These are phyloP conservation scores for Cylindrotheca fusiformis DNA, from an alignment of 108 stramenopile species.

Conservation along the genomic window DNA sequence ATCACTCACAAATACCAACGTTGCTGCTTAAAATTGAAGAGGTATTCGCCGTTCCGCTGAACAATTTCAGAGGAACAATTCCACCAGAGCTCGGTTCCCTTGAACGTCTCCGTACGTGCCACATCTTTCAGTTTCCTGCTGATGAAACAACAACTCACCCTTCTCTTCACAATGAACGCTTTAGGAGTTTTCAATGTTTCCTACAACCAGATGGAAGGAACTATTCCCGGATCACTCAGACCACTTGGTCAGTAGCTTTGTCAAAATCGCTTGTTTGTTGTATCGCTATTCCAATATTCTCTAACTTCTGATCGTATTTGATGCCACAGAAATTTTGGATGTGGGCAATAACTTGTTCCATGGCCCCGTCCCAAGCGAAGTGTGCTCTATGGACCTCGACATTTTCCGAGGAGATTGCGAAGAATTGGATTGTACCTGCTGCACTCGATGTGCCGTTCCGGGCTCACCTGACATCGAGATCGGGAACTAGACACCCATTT, in stretches of 20 bases:
- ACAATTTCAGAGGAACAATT: not conserved
- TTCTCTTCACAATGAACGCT: not conserved
- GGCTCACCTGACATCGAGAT: not conserved
- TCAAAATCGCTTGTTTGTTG: no score
- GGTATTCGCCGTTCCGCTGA: not conserved
- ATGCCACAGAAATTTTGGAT: not conserved
- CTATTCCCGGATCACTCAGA: not conserved
- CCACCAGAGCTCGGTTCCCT: constrained; percentile 10
- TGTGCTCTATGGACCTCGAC: not conserved
- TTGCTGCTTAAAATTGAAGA: no score
- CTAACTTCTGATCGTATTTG: no score
- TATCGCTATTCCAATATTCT: not conserved
- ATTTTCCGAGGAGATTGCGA: not conserved
- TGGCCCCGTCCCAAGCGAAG: constrained; percentile 15
- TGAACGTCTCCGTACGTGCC: constrained; percentile 4
- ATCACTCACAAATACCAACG: no score
- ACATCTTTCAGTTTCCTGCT: no score
- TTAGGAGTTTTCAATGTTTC: not conserved
- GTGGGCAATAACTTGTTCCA: constrained; percentile 30
- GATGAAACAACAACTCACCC: no score
- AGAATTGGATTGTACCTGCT: not conserved
- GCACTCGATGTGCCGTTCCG: not conserved
- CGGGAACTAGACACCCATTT: not conserved
- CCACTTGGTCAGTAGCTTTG: no score
- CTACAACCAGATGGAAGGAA: constrained; percentile 4